These are phyloP conservation scores for Phalaenopsis hybrid DNA, from an alignment of 116 monocot genomes.

Conservation along the genomic window DNA sequence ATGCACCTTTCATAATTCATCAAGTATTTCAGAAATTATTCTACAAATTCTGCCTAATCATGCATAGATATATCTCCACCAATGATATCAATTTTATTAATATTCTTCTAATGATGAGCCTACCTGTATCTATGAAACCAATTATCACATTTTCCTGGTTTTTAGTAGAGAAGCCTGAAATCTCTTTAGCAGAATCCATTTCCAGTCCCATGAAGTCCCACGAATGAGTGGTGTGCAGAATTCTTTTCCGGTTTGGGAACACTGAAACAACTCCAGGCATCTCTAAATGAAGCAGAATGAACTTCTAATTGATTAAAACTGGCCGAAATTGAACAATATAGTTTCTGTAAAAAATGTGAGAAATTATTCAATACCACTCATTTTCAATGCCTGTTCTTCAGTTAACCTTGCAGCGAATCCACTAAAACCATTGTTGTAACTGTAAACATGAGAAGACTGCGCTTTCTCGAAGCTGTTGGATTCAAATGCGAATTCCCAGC, in stretches of 20 bases:
- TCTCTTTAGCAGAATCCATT: constrained; percentile 41
- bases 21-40: too few species aligned
- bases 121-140: constrained; percentile 91
- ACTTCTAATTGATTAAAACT: not conserved
- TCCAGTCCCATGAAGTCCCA: constrained; percentile 90
- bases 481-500: not conserved
- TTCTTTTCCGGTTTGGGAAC: constrained; percentile 59
- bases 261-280: constrained; percentile 74
- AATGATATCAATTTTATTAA: not conserved
- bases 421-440: constrained; percentile 56
- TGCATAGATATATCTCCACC: not conserved
- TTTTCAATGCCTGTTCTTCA: constrained; percentile 49
- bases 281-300: constrained; percentile 22
- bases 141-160: constrained; percentile 91
- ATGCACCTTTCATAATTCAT: too few species aligned
- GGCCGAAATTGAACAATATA: not conserved
- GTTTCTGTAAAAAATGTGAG: not conserved
- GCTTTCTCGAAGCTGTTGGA: constrained; percentile 49
- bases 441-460: constrained; percentile 64
- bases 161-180: constrained; percentile 63
- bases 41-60: too few species aligned
- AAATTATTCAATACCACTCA: constrained; percentile 38
- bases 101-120: not conserved
- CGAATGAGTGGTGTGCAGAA: constrained; percentile 70
- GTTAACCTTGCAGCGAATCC: constrained; percentile 87